Percentiles rank a stretch among this genome's conserved stretches.
Conservation (phyloP, 2,329 filamentous ascomycete genomes). For the Ceratocystis colombiana region DNA sequence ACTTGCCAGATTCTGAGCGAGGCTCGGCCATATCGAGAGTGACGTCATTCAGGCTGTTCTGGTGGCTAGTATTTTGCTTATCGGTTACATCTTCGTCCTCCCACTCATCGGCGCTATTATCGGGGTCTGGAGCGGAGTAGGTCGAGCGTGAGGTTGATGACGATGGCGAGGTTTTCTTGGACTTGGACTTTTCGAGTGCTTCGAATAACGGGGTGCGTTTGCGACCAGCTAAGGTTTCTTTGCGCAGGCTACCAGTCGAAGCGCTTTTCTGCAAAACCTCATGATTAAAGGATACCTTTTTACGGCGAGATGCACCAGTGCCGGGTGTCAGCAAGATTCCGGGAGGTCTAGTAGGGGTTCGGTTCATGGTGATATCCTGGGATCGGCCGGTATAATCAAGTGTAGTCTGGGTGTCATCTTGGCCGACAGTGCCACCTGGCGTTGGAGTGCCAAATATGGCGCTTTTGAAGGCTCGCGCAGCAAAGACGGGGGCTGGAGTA, state of each 20-base stretch:
- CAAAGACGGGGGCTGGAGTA: constrained; percentile 57
- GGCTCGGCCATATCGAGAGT: constrained; percentile 65
- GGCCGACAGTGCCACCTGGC: constrained; percentile 29
- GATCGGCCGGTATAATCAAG: constrained; percentile 29
- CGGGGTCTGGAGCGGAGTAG: constrained; percentile 28
- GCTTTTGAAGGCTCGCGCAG: constrained; percentile 53
- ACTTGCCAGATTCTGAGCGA: constrained; percentile 62
- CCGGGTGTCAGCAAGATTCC: constrained; percentile 57
- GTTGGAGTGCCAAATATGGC: constrained; percentile 53
- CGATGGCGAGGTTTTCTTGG: constrained; percentile 11
- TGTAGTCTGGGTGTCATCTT: constrained; percentile 31
- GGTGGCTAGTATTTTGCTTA: constrained; percentile 29
- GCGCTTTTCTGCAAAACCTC: constrained; percentile 42
- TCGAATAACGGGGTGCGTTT: constrained; percentile 38
- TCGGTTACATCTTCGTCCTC: constrained; percentile 39
- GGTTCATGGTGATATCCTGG: constrained; percentile 27
- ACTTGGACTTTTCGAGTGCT: constrained; percentile 37
- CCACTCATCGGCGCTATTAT: constrained; percentile 40
- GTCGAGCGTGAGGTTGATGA: constrained; percentile 23
- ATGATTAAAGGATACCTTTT: constrained; percentile 55
- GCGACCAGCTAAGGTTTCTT: constrained; percentile 28
- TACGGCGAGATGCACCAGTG: constrained; percentile 49
- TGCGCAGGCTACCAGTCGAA: constrained; percentile 32
- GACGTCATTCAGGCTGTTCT: constrained; percentile 46
- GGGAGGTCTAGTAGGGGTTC: constrained; percentile 42